Evolutionary conservation across 2,329 filamentous ascomycete genomes (phyloP).

Genomic region (Bipolaris bicolor): DNA sequence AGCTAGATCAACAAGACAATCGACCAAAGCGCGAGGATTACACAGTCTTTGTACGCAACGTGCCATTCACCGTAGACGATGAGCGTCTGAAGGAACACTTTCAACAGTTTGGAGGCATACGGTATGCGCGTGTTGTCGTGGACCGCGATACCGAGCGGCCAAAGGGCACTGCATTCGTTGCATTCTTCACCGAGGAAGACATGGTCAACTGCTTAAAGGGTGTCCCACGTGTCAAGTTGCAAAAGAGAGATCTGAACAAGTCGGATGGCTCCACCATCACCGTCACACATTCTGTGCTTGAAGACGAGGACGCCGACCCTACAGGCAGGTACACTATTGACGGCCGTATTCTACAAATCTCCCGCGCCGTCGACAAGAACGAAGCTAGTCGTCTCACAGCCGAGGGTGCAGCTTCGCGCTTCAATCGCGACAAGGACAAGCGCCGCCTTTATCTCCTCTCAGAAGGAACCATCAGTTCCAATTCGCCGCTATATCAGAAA

Average conservation of each 20-base stretch:
- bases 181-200: conserved; percentile 80
- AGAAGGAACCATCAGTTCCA: conserved; percentile 82
- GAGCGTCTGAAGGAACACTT: conserved; percentile 86
- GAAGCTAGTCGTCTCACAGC: conserved; percentile 79
- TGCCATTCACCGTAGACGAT: conserved; percentile 88
- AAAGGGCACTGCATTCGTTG: conserved; percentile 92
- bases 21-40: conserved; percentile 66
- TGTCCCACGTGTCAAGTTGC: conserved; percentile 63
- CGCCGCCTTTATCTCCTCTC: conserved; percentile 84
- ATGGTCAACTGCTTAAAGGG: conserved; percentile 76
- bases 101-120: conserved; percentile 80
- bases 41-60: conserved; percentile 90
- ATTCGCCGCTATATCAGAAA: conserved; percentile 76
- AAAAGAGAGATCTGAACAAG: conserved; percentile 43
- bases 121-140: conserved; percentile 90
- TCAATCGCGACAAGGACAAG: conserved; percentile 82
- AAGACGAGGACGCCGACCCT: conserved; percentile 82
- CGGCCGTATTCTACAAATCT: conserved; percentile 82
- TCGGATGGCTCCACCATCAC: conserved; percentile 46
- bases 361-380: conserved; percentile 81
- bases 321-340: conserved; percentile 88
- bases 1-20: conserved; percentile 32
- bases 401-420: conserved; percentile 66
- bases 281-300: conserved; percentile 74
- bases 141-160: conserved; percentile 85